Evolutionary conservation across 2,329 filamentous ascomycete genomes (phyloP).

Genomic region (Alternaria infectoria): DNA sequence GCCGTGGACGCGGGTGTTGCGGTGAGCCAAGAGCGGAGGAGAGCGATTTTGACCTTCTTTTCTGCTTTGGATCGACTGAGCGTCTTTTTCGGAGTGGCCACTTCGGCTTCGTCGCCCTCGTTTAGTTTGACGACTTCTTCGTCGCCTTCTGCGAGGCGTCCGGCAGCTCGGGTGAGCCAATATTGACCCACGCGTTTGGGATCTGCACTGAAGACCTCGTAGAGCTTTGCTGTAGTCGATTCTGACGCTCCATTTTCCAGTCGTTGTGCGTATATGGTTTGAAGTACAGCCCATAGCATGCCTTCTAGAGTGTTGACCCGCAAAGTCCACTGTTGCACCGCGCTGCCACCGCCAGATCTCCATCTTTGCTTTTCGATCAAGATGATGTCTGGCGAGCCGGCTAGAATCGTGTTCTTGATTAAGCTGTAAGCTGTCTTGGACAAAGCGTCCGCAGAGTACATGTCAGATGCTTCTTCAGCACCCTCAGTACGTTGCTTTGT

Average conservation of each 20-base stretch:
- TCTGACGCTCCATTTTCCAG: neutral
- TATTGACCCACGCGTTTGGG: constrained; percentile 48
- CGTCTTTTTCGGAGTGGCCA: constrained; percentile 35
- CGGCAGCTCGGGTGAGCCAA: constrained; percentile 36
- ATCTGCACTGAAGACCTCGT: constrained; percentile 37
- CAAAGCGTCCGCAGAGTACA: constrained; percentile 61
- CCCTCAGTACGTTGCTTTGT: neutral
- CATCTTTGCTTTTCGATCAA: constrained; percentile 72
- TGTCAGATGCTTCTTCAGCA: constrained; percentile 36
- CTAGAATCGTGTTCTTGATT: constrained; percentile 56
- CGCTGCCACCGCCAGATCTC: constrained; percentile 67
- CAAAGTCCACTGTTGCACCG: constrained; percentile 82
- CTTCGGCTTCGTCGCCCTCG: constrained; percentile 22
- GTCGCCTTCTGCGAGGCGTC: constrained; percentile 3
- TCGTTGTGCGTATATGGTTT: constrained; percentile 11
- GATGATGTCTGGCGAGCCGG: constrained; percentile 68
- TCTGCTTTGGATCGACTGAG: constrained; percentile 50
- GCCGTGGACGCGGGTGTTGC: constrained; percentile 13
- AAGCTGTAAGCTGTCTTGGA: constrained; percentile 64
- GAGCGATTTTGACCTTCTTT: constrained; percentile 68
- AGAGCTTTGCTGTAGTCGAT: neutral
- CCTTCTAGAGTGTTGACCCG: constrained; percentile 82
- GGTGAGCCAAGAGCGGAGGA: constrained; percentile 55
- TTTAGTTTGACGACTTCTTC: neutral
- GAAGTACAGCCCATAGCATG: constrained; percentile 73